Evolutionary conservation across 495 filamentous ascomycete species (phyloP).

Genomic region (Tuber microsphaerosporum): DNA sequence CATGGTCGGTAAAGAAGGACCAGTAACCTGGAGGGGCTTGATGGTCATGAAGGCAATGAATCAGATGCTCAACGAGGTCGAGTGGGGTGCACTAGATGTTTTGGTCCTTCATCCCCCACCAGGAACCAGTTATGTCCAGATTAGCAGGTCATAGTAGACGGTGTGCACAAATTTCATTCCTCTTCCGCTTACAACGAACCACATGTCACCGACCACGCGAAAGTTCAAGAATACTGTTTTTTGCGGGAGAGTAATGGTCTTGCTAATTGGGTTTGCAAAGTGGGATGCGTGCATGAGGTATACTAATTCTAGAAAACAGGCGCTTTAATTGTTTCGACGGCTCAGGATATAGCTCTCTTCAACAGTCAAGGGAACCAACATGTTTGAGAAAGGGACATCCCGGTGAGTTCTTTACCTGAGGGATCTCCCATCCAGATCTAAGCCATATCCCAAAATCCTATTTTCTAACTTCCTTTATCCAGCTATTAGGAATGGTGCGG

Average conservation of each 20-base stretch:
- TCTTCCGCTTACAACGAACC: neutral
- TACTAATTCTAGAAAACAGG: conserved; percentile 44
- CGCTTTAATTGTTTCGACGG: conserved; percentile 85
- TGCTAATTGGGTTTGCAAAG: neutral
- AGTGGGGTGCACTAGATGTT: conserved; percentile 78
- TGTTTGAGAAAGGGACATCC: conserved; percentile 74
- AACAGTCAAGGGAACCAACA: conserved; percentile 79
- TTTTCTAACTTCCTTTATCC: conserved; percentile 1
- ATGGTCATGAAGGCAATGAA: conserved; percentile 98
- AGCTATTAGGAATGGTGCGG: conserved; percentile 79
- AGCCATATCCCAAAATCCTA: neutral
- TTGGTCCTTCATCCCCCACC: conserved; percentile 87
- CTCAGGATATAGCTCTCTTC: conserved; percentile 79
- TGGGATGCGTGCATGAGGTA: conserved; percentile 3
- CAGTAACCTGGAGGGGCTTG: conserved; percentile 88
- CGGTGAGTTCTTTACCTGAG: conserved; percentile 46
- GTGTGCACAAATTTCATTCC: conserved; percentile 41
- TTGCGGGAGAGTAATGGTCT: neutral
- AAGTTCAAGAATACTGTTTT: neutral
- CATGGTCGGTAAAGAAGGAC: conserved; percentile 73
- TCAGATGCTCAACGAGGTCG: conserved; percentile 86
- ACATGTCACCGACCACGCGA: neutral
- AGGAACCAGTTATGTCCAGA: conserved; percentile 88
- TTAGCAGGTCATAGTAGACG: conserved; percentile 78
- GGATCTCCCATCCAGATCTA: neutral